Conservation (phyloP, 1,284 basidiomycete species). For the Xanthoconium separans region DNA sequence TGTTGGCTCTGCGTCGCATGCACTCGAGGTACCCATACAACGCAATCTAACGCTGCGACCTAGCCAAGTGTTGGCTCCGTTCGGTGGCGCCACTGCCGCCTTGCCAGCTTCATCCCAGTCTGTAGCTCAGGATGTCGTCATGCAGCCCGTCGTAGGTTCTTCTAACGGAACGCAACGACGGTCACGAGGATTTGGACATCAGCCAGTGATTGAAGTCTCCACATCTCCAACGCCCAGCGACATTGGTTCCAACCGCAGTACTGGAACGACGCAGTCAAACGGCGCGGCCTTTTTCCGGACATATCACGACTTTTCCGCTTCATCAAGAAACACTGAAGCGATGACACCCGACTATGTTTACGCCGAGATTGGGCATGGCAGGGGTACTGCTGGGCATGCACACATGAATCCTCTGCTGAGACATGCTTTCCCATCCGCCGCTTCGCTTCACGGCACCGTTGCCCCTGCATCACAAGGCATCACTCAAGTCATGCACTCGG, state of each 20-base stretch:
- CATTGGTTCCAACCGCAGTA: constrained; percentile 53
- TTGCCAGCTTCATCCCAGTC: constrained; percentile 5
- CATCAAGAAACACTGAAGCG: constrained; percentile 50
- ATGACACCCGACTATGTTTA: constrained; percentile 72
- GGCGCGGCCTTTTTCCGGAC: constrained; percentile 61
- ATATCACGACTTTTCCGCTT: constrained; percentile 46
- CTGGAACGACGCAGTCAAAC: constrained; percentile 52
- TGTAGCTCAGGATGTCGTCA: constrained; percentile 15
- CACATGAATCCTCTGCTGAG: constrained; percentile 18
- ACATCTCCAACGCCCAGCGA: constrained; percentile 61
- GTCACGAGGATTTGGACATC: constrained; percentile 49
- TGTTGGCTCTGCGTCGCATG: constrained; percentile 16
- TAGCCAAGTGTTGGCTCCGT: constrained; percentile 13
- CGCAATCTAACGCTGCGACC: constrained; percentile 29
- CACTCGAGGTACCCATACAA: constrained; percentile 34
- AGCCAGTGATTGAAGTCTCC: constrained; percentile 62
- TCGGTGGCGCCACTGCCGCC: constrained; percentile 5
- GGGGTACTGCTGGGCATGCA: constrained; percentile 42
- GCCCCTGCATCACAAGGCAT: constrained; percentile 31
- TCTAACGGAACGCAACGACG: constrained; percentile 29
- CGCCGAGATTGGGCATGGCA: constrained; percentile 75
- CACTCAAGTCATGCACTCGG: constrained; percentile 38
- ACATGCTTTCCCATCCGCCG: constrained; percentile 20
- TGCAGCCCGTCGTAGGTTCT: constrained; percentile 15
- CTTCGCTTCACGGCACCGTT: constrained; percentile 20